phyloP scores from a whole-genome alignment of 257 asterid genomes.

The Thymus mandschuricus region DNA sequence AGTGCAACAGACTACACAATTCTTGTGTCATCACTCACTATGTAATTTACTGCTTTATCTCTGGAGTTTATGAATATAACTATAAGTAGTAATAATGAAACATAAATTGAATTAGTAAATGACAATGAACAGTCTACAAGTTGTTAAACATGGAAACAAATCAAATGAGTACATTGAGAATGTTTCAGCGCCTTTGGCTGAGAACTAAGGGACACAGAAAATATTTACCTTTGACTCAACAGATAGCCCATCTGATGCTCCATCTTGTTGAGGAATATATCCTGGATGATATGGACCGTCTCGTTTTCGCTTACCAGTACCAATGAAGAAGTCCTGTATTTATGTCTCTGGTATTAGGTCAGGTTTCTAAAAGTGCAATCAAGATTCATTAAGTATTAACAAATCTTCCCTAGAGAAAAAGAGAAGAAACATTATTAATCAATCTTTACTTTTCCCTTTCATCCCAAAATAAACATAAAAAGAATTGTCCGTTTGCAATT shows the following conservation, averaged over 20 bases:
- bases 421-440: background rate
- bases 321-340: conserved; percentile 77
- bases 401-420: conserved; percentile 16
- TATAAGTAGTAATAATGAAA: conserved; percentile 19
- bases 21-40: background rate
- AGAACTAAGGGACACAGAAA: conserved; percentile 18
- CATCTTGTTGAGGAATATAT: conserved; percentile 96
- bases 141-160: conserved; percentile 3
- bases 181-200: background rate
- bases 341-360: conserved; percentile 23
- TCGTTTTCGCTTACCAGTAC: conserved; percentile 87
- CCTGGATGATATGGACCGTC: conserved; percentile 64
- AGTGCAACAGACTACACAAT: too few species aligned
- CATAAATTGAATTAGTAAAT: conserved; percentile 10
- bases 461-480: background rate
- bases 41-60: conserved; percentile 11
- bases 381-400: conserved; percentile 11
- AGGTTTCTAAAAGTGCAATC: conserved; percentile 19
- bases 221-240: conserved; percentile 57
- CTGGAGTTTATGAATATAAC: background rate
- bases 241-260: conserved; percentile 65
- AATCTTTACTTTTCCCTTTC: background rate
- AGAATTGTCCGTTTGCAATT: background rate
- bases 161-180: conserved; percentile 26
- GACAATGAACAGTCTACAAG: conserved; percentile 16